These are phyloP conservation scores for Salix udensis DNA, from an alignment of 345 rosid genomes.

Conservation along the genomic window DNA sequence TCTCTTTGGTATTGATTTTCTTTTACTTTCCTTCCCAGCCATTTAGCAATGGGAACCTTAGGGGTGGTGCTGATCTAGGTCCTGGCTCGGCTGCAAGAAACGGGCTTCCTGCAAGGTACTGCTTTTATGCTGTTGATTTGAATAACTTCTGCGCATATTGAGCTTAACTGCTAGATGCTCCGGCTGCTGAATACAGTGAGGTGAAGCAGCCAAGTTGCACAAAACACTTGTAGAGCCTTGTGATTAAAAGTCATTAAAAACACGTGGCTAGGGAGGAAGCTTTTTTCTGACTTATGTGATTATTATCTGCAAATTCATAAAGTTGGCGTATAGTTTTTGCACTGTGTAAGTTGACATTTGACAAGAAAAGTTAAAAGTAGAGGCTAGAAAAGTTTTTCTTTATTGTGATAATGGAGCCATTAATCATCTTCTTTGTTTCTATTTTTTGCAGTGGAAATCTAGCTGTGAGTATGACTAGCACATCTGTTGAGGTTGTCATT, in stretches of 20 bases:
- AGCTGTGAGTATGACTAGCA: conserved; percentile 28
- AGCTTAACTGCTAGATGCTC: not conserved
- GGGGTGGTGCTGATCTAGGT: conserved; percentile 55
- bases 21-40: conserved; percentile 32
- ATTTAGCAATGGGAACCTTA: conserved; percentile 38
- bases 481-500: conserved; percentile 57
- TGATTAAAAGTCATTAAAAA: not conserved
- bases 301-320: not conserved
- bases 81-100: conserved; percentile 46
- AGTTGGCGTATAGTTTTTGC: not conserved
- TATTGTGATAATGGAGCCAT: not conserved
- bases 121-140: conserved; percentile 5
- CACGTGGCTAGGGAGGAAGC: too few species aligned
- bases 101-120: conserved; percentile 51
- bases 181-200: not conserved
- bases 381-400: not conserved
- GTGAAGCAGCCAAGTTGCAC: not conserved
- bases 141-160: not conserved
- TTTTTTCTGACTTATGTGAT: not conserved
- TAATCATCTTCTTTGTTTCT: not conserved
- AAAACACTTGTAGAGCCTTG: not conserved
- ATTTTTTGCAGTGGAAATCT: conserved; percentile 44
- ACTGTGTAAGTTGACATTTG: not conserved
- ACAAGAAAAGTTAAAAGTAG: not conserved
- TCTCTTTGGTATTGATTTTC: conserved; percentile 5